Evolutionary conservation across 805 yeast genomes (phyloP), one percentile per base, ranked within the genome.

Genomic region (Metschnikowia henanensis): DNA sequence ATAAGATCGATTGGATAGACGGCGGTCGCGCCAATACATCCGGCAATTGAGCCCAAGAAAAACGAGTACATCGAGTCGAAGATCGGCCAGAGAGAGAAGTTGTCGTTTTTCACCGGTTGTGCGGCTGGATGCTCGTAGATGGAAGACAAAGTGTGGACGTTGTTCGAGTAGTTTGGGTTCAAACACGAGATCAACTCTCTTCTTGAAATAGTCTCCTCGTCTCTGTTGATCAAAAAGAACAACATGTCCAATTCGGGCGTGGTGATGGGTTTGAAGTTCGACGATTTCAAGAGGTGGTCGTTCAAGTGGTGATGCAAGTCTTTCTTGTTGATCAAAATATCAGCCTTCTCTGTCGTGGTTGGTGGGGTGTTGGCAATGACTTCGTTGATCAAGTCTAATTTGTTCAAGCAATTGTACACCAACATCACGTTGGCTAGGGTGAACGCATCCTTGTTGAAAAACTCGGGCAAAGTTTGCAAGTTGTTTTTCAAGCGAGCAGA

Each of bases 11-110:
- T 94, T 25, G 99, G 99, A 64, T 92, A 92, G 34, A 92, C 99
- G 13, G 86, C 87, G 5, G 97, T 88, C n/a, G 99, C 97, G 50
- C 99, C 99, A 65, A 92, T 82, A 56, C 97, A 94, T 46, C 99
- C 99, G 25, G 99, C 98, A 39, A 91, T 76, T 3, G 97, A 89
- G 15, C 99, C 99, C 46, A 92, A 72, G 23, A 86, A 70, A 65
- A 92, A 92, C 46, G 95, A 89, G 67, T 91, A 88, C 43, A 84
- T 75, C 7, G 96, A 87, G 60, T 87, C 95, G 43, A 70, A 70
- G 45, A 72, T 69, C 25, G 76, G 76, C 74, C 73, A 70, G 46
- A 71, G 64, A 8, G 69, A 62, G 43, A 71, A 71, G 57, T 70
- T 71, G 47, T 71, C 76, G 25, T 61, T 56, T 37, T 57, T 57